These are phyloP conservation scores for Ascodesmis nigricans DNA, from an alignment of 495 filamentous ascomycete species.

Conservation along the genomic window DNA sequence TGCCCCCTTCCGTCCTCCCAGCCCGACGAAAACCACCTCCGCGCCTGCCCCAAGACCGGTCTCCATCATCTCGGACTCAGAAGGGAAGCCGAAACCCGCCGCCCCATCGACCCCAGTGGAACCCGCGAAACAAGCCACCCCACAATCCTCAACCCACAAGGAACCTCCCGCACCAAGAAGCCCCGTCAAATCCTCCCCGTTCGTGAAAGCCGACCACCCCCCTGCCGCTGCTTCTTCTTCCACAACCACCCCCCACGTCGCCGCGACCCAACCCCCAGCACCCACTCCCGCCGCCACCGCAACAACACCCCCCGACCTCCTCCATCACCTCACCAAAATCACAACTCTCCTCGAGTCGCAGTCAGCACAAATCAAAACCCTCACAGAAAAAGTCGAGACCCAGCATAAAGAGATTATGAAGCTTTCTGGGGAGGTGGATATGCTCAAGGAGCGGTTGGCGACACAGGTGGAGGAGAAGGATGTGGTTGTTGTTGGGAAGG, in stretches of 20 bases:
- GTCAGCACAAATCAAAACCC: conserved; percentile 42
- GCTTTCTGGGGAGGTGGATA: conserved; percentile 45
- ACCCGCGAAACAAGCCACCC: too few relatives aligned
- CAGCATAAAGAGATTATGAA: conserved; percentile 40
- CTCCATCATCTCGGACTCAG: too few relatives aligned
- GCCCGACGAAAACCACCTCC: conserved; percentile 32
- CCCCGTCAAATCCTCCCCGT: conserved; percentile 32
- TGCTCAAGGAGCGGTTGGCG: conserved; percentile 38
- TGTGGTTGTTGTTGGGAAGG: not conserved
- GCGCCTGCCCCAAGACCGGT: conserved; percentile 59
- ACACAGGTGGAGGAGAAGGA: not conserved
- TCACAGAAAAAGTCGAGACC: conserved; percentile 37
- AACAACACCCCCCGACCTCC: conserved; percentile 6
- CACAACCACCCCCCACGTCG: conserved; percentile 16
- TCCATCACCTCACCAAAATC: conserved; percentile 16
- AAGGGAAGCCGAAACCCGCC: too few relatives aligned
- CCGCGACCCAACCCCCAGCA: conserved; percentile 7
- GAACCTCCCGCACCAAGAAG: conserved; percentile 13
- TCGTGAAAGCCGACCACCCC: conserved; percentile 62
- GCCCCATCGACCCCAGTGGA: too few relatives aligned
- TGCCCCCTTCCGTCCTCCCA: conserved; percentile 19
- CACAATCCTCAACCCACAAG: conserved; percentile 7
- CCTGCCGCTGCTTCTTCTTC: conserved; percentile 39
- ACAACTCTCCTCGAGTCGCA: conserved; percentile 13
- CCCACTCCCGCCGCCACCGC: conserved; percentile 12